These are phyloP conservation scores for Trypanosoma avium DNA, from an alignment of 208 protist genomes.

Conservation along the genomic window DNA sequence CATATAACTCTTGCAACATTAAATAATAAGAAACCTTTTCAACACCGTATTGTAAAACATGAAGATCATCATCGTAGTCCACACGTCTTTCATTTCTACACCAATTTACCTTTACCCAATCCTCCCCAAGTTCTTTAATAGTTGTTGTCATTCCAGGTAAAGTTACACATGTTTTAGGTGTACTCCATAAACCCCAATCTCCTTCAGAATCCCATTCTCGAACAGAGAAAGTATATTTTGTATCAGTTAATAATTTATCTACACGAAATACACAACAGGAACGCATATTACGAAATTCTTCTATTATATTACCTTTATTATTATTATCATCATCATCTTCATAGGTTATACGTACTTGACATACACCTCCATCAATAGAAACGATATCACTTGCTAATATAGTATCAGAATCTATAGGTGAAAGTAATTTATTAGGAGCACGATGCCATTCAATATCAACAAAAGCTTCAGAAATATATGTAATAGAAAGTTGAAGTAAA, in stretches of 20 bases:
- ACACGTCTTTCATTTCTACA: constrained; percentile 48
- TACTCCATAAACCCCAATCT: constrained; percentile 90
- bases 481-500: constrained; percentile 87
- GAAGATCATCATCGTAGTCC: constrained; percentile 86
- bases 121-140: constrained; percentile 76
- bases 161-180: constrained; percentile 77
- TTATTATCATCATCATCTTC: constrained; percentile 36
- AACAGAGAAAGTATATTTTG: constrained; percentile 88
- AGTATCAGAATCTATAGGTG: constrained; percentile 47
- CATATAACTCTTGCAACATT: constrained; percentile 58
- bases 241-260: constrained; percentile 74
- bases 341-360: constrained; percentile 76
- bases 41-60: constrained; percentile 75
- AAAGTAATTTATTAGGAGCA: constrained; percentile 74
- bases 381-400: constrained; percentile 55
- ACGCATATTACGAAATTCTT: constrained; percentile 75
- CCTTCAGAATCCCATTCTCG: constrained; percentile 90
- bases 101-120: constrained; percentile 76
- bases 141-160: constrained; percentile 65
- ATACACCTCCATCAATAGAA: constrained; percentile 62
- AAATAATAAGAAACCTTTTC: constrained; percentile 78
- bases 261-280: constrained; percentile 81
- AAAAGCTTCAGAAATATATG: constrained; percentile 87
- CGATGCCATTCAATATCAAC: constrained; percentile 91
- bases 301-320: constrained; percentile 32